Evolutionary conservation across 805 yeast species (phyloP).

Genomic region (Wickerhamomyces xylosicus): DNA sequence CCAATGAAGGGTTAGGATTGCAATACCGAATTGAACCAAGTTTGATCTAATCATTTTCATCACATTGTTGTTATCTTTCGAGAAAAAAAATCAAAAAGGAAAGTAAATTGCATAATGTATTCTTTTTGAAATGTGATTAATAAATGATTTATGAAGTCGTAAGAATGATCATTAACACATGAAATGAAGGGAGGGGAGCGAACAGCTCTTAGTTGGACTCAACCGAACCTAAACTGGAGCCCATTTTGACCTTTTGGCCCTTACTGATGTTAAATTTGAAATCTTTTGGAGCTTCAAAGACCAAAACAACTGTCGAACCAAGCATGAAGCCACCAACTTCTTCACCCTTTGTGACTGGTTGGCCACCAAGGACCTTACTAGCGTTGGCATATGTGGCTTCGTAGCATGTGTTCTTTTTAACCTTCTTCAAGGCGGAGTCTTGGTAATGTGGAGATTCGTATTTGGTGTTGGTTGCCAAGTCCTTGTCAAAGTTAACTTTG

Average conservation of each 20-base stretch:
- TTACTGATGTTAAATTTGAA: conserved; percentile 60
- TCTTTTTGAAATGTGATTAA: too few species aligned
- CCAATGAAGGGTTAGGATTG: too few species aligned
- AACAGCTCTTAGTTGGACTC: background rate
- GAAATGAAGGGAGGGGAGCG: too few species aligned
- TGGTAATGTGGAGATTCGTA: conserved; percentile 34
- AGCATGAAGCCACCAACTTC: conserved; percentile 96
- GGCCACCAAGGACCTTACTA: conserved; percentile 67
- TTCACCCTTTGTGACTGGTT: conserved; percentile 82
- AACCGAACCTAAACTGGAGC: conserved; percentile 58
- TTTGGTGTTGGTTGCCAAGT: conserved; percentile 71
- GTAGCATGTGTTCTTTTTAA: conserved; percentile 72
- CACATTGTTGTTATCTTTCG: too few species aligned
- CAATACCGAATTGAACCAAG: too few species aligned
- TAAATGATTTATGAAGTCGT: too few species aligned
- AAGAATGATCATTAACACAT: too few species aligned
- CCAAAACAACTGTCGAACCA: conserved; percentile 94
- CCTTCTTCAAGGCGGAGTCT: conserved; percentile 23
- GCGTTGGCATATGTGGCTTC: conserved; percentile 90
- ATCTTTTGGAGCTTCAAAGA: conserved; percentile 86
- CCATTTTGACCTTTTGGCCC: conserved; percentile 80
- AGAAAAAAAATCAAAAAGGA: too few species aligned
- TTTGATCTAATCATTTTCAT: too few species aligned
- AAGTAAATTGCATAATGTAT: too few species aligned
- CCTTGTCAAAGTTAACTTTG: conserved; percentile 82